phyloP scores from a whole-genome alignment of 345 rosid genomes.

The Linum usitatissimum region DNA sequence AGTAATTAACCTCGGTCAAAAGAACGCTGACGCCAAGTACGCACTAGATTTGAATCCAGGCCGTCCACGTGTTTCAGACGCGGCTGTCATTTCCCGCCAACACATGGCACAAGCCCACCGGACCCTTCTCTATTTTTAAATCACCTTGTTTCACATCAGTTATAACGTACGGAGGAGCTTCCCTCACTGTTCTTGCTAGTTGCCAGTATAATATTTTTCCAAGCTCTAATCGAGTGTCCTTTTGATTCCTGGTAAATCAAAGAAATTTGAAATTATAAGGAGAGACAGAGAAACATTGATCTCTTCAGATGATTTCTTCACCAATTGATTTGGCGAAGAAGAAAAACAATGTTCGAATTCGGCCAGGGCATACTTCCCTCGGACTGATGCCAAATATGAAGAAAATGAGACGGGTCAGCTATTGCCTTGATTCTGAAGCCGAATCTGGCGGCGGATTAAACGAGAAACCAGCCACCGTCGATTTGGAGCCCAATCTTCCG shows the following conservation, averaged over 20 bases:
- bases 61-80: slow-evolving; percentile 5
- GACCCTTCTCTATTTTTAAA: neutral
- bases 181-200: neutral
- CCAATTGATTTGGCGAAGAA: neutral
- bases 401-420: neutral
- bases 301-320: neutral
- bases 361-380: neutral
- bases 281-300: neutral
- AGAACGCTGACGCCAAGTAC: neutral
- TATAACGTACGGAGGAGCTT: no score
- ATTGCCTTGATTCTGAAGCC: neutral
- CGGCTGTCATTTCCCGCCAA: no score
- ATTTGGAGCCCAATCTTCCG: neutral
- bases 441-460: neutral
- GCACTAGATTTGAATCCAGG: neutral
- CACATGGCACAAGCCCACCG: neutral
- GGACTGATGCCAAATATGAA: neutral
- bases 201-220: neutral
- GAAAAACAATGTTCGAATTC: neutral
- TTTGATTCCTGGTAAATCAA: neutral
- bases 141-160: neutral
- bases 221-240: neutral
- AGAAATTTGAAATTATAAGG: neutral
- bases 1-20: no score
- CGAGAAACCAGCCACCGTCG: neutral